phyloP scores from a whole-genome alignment of 257 asterid species.

The Solanum neorickii region DNA sequence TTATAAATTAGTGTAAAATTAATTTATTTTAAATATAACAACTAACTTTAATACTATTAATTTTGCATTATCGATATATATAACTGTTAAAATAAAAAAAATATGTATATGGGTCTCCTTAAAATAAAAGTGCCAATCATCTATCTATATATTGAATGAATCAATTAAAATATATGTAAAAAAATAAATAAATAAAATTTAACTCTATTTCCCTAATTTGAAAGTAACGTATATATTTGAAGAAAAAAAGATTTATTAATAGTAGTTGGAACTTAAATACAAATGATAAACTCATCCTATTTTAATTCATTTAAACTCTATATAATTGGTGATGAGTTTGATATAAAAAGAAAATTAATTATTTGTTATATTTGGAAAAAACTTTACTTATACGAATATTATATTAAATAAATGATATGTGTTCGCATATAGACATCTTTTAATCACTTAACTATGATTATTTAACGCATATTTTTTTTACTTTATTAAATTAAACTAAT shows the following conservation, averaged over 20 bases:
- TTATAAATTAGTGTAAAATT: not conserved
- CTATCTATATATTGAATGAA: not conserved
- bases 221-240: not conserved
- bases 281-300: not conserved
- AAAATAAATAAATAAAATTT: not conserved
- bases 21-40: not conserved
- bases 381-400: not conserved
- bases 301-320: not conserved
- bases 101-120: not conserved
- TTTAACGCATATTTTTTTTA: not conserved
- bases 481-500: too few species aligned
- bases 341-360: not conserved
- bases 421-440: not conserved
- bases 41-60: not conserved
- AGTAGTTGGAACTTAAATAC: not conserved
- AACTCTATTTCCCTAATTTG: constrained; percentile 10
- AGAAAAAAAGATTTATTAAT: not conserved
- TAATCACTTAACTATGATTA: not conserved
- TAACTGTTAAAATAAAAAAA: not conserved
- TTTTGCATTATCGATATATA: not conserved
- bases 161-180: not conserved
- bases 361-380: not conserved
- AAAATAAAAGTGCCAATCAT: not conserved
- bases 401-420: not conserved
- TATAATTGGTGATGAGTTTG: not conserved